Conservation (phyloP, 345 rosid genomes). For the Citrus maxima region DNA sequence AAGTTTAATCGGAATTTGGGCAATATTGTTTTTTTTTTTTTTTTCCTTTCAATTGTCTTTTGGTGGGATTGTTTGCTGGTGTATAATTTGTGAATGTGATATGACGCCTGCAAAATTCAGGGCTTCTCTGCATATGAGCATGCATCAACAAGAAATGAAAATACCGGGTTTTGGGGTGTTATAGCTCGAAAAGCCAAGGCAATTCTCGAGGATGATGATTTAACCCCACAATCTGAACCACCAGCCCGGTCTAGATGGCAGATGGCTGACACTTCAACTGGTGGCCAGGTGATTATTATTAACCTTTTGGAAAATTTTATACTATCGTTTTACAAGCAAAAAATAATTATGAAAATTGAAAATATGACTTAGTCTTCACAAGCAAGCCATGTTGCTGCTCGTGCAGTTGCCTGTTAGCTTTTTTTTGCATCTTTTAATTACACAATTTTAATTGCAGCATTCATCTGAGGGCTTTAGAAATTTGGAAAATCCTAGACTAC, state of each 20-base stretch:
- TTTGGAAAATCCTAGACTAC: constrained; percentile 61
- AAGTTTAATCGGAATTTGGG: not conserved
- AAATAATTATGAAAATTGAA: not conserved
- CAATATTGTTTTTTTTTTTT: too few relatives aligned
- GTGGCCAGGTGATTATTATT: constrained; percentile 39
- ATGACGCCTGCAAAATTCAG: constrained; percentile 24
- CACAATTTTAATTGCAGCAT: constrained; percentile 16
- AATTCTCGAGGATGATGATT: constrained; percentile 71
- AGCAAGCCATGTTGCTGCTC: not conserved
- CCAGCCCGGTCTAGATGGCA: constrained; percentile 33
- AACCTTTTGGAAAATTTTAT: not conserved
- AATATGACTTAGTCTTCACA: not conserved
- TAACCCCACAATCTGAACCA: constrained; percentile 26
- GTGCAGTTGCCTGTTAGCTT: not conserved
- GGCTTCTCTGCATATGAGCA: constrained; percentile 71
- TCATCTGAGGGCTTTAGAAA: constrained; percentile 43
- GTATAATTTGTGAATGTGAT: not conserved
- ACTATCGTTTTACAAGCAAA: not conserved
- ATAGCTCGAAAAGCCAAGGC: constrained; percentile 86
- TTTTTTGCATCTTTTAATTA: not conserved
- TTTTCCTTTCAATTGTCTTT: not conserved
- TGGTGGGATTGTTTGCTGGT: not conserved
- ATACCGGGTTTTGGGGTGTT: constrained; percentile 79
- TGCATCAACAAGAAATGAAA: constrained; percentile 27
- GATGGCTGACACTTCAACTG: constrained; percentile 36